Evolutionary conservation across 768 basidiomycete genomes (phyloP).

Genomic region (Boletus fagicola): DNA sequence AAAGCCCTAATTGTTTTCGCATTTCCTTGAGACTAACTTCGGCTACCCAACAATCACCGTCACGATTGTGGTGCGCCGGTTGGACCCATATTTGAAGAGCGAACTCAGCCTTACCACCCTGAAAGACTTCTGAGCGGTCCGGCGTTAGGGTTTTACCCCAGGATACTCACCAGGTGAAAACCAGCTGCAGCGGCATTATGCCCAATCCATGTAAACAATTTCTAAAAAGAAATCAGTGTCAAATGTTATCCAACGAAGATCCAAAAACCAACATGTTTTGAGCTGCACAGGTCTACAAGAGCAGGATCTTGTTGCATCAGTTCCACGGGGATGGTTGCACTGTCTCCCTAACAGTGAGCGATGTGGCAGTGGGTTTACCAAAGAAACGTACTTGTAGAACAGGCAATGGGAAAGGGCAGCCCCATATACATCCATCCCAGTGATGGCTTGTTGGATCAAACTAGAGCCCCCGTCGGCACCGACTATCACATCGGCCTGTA

Average conservation of each 20-base stretch:
- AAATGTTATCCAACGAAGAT: background rate
- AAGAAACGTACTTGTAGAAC: slow-evolving; percentile 44
- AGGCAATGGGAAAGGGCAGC: slow-evolving; percentile 28
- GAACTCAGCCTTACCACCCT: slow-evolving; percentile 42
- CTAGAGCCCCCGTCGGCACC: slow-evolving; percentile 60
- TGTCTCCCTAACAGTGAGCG: slow-evolving; percentile 16
- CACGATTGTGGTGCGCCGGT: slow-evolving; percentile 28
- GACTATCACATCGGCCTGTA: slow-evolving; percentile 53
- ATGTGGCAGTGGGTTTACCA: background rate
- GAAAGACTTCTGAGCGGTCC: slow-evolving; percentile 7
- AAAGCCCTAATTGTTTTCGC: slow-evolving; percentile 25
- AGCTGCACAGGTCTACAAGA: slow-evolving; percentile 33
- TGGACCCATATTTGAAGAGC: slow-evolving; percentile 27
- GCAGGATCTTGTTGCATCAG: slow-evolving; percentile 41
- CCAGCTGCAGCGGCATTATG: slow-evolving; percentile 22
- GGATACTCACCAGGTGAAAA: slow-evolving; percentile 22
- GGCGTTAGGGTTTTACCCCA: background rate
- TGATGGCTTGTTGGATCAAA: slow-evolving; percentile 35
- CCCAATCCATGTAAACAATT: slow-evolving; percentile 20
- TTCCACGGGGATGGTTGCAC: slow-evolving; percentile 41
- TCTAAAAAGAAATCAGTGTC: slow-evolving; percentile 10
- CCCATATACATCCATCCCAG: slow-evolving; percentile 32
- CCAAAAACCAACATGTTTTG: slow-evolving; percentile 14
- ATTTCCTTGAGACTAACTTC: slow-evolving; percentile 35
- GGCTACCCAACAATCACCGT: slow-evolving; percentile 35